Evolutionary conservation across 1,284 basidiomycete genomes (phyloP).

Genomic region (Phellopilus nigrolimitatus): DNA sequence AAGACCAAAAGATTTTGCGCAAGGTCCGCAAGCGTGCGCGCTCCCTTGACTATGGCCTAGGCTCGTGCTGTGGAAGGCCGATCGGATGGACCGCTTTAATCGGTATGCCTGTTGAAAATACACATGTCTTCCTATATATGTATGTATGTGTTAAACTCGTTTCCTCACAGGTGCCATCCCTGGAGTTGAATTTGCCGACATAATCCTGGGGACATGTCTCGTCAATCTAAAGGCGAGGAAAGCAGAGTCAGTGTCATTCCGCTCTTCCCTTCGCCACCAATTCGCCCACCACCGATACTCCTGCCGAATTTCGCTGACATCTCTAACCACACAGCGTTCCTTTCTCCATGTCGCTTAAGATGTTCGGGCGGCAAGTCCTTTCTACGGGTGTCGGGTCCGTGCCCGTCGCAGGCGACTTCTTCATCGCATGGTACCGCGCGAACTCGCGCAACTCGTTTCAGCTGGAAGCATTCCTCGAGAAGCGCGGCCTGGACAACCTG

Average conservation of each 20-base stretch:
- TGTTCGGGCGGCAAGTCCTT: constrained; percentile 78
- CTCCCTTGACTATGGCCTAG: constrained; percentile 79
- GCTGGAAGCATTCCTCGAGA: constrained; percentile 32
- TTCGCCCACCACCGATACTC: neutral
- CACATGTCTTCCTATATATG: neutral
- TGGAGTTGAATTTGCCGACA: constrained; percentile 61
- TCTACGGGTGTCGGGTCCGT: constrained; percentile 70
- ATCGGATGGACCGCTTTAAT: constrained; percentile 87
- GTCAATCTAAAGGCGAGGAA: constrained; percentile 74
- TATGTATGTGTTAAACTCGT: neutral
- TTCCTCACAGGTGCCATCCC: constrained; percentile 55
- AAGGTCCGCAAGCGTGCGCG: constrained; percentile 79
- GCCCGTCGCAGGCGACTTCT: constrained; percentile 75
- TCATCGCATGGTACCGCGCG: constrained; percentile 76
- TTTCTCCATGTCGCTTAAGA: constrained; percentile 57
- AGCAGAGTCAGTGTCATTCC: constrained; percentile 45
- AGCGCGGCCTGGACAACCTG: neutral
- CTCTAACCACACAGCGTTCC: constrained; percentile 44
- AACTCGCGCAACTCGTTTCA: constrained; percentile 83
- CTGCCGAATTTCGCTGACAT: neutral
- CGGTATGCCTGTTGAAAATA: constrained; percentile 26
- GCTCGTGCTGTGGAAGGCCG: constrained; percentile 44
- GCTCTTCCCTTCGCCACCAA: neutral
- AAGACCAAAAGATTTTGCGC: constrained; percentile 71
- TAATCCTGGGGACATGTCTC: constrained; percentile 68